These are phyloP conservation scores for Senna tora DNA, from an alignment of 306 rosid genomes.

Conservation along the genomic window DNA sequence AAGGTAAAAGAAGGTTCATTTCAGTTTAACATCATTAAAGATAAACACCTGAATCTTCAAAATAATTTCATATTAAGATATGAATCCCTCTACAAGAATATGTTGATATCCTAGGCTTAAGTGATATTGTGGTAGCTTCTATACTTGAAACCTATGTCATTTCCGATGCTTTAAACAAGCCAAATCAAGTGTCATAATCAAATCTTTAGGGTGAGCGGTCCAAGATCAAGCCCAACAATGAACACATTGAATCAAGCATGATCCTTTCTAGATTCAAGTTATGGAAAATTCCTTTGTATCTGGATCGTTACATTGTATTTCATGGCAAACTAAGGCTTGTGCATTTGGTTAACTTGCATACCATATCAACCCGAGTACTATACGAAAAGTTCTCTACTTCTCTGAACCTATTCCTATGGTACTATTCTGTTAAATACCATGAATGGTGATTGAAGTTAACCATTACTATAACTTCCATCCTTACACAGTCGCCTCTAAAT, in stretches of 20 bases:
- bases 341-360: neutral
- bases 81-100: neutral
- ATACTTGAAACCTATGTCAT: neutral
- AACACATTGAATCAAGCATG: slow-evolving; percentile 9
- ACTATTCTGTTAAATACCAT: neutral
- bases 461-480: neutral
- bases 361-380: neutral
- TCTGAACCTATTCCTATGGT: neutral
- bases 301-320: neutral
- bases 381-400: neutral
- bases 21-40: slow-evolving; percentile 16
- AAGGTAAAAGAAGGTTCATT: slow-evolving; percentile 23
- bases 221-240: neutral
- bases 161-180: neutral
- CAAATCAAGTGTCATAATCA: neutral
- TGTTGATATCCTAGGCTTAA: neutral
- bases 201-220: slow-evolving; percentile 8
- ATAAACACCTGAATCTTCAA: slow-evolving; percentile 24
- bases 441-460: neutral
- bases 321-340: neutral
- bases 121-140: neutral
- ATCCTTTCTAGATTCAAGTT: neutral
- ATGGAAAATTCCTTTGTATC: neutral
- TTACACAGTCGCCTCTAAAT: neutral
- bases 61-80: slow-evolving; percentile 10